Base-by-base conservation (phyloP, 495 filamentous ascomycete species). In the Neurospora terricola region DNA sequence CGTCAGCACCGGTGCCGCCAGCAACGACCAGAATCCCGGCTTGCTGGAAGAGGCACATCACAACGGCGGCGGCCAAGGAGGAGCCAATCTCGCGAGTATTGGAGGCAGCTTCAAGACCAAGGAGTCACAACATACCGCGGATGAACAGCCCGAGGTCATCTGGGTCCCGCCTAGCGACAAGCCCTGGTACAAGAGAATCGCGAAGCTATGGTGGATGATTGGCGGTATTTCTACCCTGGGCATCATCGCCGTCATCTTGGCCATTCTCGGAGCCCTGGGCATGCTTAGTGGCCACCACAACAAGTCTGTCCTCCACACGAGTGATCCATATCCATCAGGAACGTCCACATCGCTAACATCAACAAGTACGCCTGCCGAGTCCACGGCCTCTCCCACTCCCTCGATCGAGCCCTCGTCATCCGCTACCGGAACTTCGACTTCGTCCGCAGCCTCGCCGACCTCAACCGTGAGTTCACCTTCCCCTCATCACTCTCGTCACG, bases 221-320 rank as follows among this genome's bases (percentile, higher is more conserved):
- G 70, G 70, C 38, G 39, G 23, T 38, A 48, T 80, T 27, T 72
- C 69, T 34, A 38, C 73, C n/a, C n/a, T 79, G 16, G 78, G 78
- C 54, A 73, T 75, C 36, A 69, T 62, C 3, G 78, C 38, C 18
- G 77, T 80, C 39, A 14, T 80, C 18, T 34, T 80, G 42, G 78
- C 78, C 12, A 79, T 80, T 30, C 74, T 80, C 12, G 78, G 76
- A 38, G 78, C 76, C 69, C 75, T 79, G 77, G 72, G 72, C 21
- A 68, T 71, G 9, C 62, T 80, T 7, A 40, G 42, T 2, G 54
- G 54, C 10, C 48, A 68, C 54, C 54, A 66, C 54, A 66, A 34
- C 62, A 69, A 48, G 78, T 80, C 72, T 39, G 75, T 69, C 14
- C 14, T 27, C 11, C 34, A 70, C 2, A 10, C 23, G 23, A 30